phyloP scores from a whole-genome alignment of 805 yeast genomes.

The Candida ovalis region DNA sequence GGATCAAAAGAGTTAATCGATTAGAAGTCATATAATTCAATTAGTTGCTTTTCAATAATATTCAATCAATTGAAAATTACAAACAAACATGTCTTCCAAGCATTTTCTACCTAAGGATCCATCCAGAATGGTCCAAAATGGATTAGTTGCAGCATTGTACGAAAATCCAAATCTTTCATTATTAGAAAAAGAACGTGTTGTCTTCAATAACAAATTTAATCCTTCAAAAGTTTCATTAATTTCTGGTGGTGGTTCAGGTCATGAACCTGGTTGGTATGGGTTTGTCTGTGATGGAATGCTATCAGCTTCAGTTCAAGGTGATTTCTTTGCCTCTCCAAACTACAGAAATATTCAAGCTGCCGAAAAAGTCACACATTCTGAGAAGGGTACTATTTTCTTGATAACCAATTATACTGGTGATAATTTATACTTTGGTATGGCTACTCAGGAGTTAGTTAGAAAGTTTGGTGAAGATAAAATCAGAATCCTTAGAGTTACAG shows the following conservation, averaged over 20 bases:
- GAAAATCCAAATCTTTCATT: conserved; percentile 36
- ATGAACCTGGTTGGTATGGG: conserved; percentile 41
- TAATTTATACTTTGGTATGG: conserved; percentile 38
- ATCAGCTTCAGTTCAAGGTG: conserved; percentile 39
- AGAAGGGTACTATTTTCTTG: conserved; percentile 33
- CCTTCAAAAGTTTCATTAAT: conserved; percentile 30
- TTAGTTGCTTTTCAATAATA: too few relatives aligned
- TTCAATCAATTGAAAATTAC: background rate
- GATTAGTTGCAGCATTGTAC: conserved; percentile 37
- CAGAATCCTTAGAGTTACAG: conserved; percentile 28
- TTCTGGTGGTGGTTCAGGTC: conserved; percentile 42
- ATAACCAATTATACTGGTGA: conserved; percentile 39
- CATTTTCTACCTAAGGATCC: conserved; percentile 39
- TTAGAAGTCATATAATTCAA: too few relatives aligned
- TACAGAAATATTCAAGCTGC: conserved; percentile 36
- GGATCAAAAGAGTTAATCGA: too few relatives aligned
- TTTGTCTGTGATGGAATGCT: conserved; percentile 38
- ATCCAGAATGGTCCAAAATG: conserved; percentile 33
- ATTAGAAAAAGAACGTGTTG: conserved; percentile 35
- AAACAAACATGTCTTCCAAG: conserved; percentile 32
- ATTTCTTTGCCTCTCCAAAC: conserved; percentile 40
- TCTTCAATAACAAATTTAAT: conserved; percentile 32
- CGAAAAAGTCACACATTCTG: conserved; percentile 33
- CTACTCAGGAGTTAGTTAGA: conserved; percentile 34
- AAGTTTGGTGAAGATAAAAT: conserved; percentile 31